Conservation (phyloP, 805 yeast species). For the Teunomyces stri region DNA sequence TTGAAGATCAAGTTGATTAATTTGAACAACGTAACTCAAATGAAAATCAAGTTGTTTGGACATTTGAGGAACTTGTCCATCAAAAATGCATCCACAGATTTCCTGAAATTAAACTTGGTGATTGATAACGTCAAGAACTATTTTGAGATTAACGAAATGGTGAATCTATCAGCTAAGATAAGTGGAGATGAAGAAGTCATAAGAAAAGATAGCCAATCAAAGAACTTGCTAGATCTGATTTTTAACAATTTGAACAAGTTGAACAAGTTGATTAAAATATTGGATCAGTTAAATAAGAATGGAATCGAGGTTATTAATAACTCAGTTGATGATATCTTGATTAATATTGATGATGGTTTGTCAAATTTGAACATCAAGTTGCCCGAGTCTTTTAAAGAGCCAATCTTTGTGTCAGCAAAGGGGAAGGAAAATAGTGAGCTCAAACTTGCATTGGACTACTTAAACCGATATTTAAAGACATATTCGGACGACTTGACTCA, state of each 20-base stretch:
- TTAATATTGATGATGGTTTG: constrained; percentile 25
- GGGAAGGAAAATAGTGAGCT: constrained; percentile 11
- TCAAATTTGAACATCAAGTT: constrained; percentile 12
- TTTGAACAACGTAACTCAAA: constrained; percentile 12
- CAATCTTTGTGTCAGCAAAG: constrained; percentile 1
- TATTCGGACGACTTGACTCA: constrained; percentile 6
- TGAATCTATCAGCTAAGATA: constrained; percentile 24
- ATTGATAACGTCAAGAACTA: constrained; percentile 19
- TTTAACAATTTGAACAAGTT: constrained; percentile 31
- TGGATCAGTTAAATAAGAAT: constrained; percentile 30
- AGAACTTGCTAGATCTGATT: constrained; percentile 20
- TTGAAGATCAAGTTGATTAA: constrained; percentile 26
- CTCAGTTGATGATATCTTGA: constrained; percentile 25
- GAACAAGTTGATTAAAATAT: constrained; percentile 29
- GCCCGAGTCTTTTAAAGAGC: constrained; percentile 9
- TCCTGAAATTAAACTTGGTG: constrained; percentile 18
- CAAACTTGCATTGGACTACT: constrained; percentile 18
- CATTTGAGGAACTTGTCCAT: constrained; percentile 24
- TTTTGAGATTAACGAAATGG: constrained; percentile 29
- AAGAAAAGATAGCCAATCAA: neutral
- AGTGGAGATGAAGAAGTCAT: constrained; percentile 13
- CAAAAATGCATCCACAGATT: constrained; percentile 16
- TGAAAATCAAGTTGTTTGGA: constrained; percentile 27
- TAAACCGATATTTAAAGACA: constrained; percentile 21
- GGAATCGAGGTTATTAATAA: constrained; percentile 25